A percentile compares a stretch with the other conserved stretches of the same genome.
phyloP scores from a whole-genome alignment of 148 eudicot genomes.

The Euryodendron excelsum region DNA sequence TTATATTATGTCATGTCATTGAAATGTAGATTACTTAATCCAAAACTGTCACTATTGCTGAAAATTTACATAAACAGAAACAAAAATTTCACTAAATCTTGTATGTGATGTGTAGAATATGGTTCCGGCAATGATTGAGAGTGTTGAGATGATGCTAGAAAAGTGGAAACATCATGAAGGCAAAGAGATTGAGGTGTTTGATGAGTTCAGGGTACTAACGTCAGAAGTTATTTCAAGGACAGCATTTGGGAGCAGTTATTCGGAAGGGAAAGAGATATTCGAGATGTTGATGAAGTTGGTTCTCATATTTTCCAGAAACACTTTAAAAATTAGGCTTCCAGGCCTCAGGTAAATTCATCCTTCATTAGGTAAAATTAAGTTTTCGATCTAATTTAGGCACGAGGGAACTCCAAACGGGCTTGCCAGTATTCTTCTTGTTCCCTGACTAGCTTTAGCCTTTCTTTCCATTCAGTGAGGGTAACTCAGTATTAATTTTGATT shows the following conservation, averaged over 20 bases:
- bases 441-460: neutral
- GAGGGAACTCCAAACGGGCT: no score
- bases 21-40: no score
- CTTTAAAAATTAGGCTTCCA: neutral
- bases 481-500: neutral
- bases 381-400: no score
- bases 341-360: neutral
- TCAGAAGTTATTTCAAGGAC: conserved; percentile 26
- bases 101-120: conserved; percentile 10
- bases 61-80: no score
- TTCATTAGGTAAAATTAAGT: no score
- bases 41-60: no score
- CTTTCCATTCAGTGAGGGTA: no score
- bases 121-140: conserved; percentile 24
- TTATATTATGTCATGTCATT: no score
- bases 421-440: neutral
- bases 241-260: conserved; percentile 29
- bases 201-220: conserved; percentile 20
- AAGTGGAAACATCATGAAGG: conserved; percentile 17
- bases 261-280: conserved; percentile 17
- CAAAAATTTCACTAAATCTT: no score
- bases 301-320: neutral
- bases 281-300: conserved; percentile 14
- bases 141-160: conserved; percentile 23
- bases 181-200: conserved; percentile 19